These are phyloP conservation scores for Parascedosporium putredinis DNA, from an alignment of 2,329 filamentous ascomycete genomes.

Conservation along the genomic window DNA sequence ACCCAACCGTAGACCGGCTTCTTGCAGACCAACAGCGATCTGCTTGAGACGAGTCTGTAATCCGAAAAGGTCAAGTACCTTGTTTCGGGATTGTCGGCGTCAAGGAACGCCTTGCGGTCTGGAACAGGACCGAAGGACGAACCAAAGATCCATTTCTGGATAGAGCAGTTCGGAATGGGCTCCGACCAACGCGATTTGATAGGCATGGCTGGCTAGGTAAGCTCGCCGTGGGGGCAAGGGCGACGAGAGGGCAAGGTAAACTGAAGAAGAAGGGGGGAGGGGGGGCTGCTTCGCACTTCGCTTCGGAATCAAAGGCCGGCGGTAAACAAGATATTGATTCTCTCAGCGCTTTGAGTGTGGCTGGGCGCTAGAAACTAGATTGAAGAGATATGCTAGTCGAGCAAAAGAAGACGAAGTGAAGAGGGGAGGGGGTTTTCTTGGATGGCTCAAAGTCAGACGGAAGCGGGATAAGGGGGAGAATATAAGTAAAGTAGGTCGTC, in stretches of 20 bases:
- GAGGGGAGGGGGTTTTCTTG: too few species aligned
- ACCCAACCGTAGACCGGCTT: slow-evolving; percentile 52
- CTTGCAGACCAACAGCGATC: slow-evolving; percentile 56
- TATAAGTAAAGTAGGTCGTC: too few species aligned
- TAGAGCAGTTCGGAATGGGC: slow-evolving; percentile 35
- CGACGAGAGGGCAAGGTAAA: neutral
- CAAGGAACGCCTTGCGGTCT: slow-evolving; percentile 43
- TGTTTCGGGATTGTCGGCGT: slow-evolving; percentile 55
- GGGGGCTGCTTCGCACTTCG: too few species aligned
- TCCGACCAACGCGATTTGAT: slow-evolving; percentile 35
- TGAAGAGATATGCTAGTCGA: too few species aligned
- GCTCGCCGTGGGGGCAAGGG: too few species aligned
- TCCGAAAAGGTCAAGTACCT: slow-evolving; percentile 53
- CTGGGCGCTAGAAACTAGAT: too few species aligned
- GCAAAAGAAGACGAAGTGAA: too few species aligned
- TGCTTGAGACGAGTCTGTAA: slow-evolving; percentile 65
- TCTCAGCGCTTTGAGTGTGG: too few species aligned
- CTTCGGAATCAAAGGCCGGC: too few species aligned
- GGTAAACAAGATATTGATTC: neutral
- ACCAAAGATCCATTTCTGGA: slow-evolving; percentile 47
- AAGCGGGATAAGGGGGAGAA: too few species aligned
- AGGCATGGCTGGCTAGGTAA: too few species aligned
- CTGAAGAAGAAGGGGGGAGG: neutral
- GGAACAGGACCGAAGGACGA: slow-evolving; percentile 32
- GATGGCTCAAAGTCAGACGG: too few species aligned